Percentiles rank a stretch among this genome's conserved stretches.
These are phyloP conservation scores for Saccharomycopsis sp. DNA, from an alignment of 805 yeast species.

Conservation along the genomic window DNA sequence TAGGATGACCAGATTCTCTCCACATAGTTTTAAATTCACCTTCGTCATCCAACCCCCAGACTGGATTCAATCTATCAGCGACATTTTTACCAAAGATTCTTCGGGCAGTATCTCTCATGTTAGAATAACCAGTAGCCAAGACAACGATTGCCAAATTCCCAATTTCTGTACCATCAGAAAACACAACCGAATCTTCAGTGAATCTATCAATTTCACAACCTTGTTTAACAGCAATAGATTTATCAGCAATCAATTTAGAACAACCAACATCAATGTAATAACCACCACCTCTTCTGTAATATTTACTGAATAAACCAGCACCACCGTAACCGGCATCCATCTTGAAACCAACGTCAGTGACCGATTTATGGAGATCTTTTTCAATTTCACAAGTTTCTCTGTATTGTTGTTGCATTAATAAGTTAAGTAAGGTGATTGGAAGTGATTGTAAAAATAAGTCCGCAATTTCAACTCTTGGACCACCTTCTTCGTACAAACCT, in stretches of 20 bases:
- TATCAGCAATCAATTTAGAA: slow-evolving; percentile 34
- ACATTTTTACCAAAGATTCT: slow-evolving; percentile 33
- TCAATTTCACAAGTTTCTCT: slow-evolving; percentile 31
- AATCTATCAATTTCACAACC: slow-evolving; percentile 32
- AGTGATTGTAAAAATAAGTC: slow-evolving; percentile 32
- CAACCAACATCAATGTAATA: slow-evolving; percentile 42
- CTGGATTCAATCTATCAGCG: slow-evolving; percentile 32
- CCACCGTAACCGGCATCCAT: slow-evolving; percentile 38
- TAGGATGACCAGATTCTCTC: slow-evolving; percentile 35
- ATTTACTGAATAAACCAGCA: slow-evolving; percentile 36
- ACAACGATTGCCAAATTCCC: slow-evolving; percentile 35
- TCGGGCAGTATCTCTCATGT: slow-evolving; percentile 36
- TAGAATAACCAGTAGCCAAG: slow-evolving; percentile 39
- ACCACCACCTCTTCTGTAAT: slow-evolving; percentile 39
- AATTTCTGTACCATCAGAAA: slow-evolving; percentile 33
- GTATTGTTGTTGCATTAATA: slow-evolving; percentile 33
- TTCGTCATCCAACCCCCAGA: slow-evolving; percentile 39
- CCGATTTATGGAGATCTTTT: slow-evolving; percentile 28
- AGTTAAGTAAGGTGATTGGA: slow-evolving; percentile 32
- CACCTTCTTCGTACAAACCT: slow-evolving; percentile 33
- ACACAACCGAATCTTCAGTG: slow-evolving; percentile 32
- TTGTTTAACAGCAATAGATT: slow-evolving; percentile 33
- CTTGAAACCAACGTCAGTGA: slow-evolving; percentile 33
- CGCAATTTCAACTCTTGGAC: slow-evolving; percentile 34
- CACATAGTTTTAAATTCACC: slow-evolving; percentile 36